Conservation (phyloP, 495 filamentous ascomycete species). For the Hypoxylon perforatum region DNA sequence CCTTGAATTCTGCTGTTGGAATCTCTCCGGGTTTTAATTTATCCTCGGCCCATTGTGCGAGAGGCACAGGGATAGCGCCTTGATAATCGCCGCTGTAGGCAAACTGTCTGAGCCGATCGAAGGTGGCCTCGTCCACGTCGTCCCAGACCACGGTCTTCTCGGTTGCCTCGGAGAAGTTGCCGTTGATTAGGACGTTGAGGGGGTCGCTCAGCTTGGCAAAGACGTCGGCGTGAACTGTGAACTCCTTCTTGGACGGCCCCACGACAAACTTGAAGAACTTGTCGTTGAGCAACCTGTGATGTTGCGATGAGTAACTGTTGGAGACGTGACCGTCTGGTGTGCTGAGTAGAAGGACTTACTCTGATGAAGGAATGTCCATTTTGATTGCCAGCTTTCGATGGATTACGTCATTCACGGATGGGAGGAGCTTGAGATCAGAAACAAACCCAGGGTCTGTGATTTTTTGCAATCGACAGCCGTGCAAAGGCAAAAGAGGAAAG, state of each 20-base stretch:
- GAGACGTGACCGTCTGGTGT: no score
- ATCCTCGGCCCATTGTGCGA: no score
- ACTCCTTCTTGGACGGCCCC: constrained; percentile 56
- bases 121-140: constrained; percentile 60
- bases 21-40: neutral
- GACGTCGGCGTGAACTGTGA: constrained; percentile 61
- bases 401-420: no score
- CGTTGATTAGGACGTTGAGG: constrained; percentile 60
- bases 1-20: neutral
- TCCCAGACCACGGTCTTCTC: constrained; percentile 56
- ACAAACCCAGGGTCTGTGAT: no score
- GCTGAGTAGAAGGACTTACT: no score
- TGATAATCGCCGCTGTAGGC: constrained; percentile 62
- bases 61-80: neutral
- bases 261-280: constrained; percentile 63
- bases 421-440: no score
- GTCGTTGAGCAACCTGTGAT: constrained; percentile 54
- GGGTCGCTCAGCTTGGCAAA: constrained; percentile 60
- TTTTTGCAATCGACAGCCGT: no score
- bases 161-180: constrained; percentile 57
- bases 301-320: neutral
- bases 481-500: no score
- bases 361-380: no score
- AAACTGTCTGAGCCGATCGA: constrained; percentile 62
- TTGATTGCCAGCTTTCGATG: no score